A percentile compares a stretch with the other conserved stretches of the same genome.
These are phyloP conservation scores for Panicum virgatum DNA, from an alignment of 202 grass and related monocot genomes.

Conservation along the genomic window DNA sequence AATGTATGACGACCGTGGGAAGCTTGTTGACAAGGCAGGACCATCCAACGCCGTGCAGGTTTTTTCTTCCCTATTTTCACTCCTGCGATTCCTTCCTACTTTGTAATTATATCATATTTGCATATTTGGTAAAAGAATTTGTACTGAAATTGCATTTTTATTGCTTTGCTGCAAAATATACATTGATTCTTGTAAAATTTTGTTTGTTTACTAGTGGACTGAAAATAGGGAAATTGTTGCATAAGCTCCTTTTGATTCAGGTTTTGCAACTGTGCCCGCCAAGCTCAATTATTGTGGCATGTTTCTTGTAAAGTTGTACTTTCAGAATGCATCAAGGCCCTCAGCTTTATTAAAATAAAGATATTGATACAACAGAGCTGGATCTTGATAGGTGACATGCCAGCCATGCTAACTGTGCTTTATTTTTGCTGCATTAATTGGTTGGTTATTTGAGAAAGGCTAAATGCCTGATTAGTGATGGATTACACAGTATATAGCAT, in stretches of 20 bases:
- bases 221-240: neutral
- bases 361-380: neutral
- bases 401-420: neutral
- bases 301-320: neutral
- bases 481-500: neutral
- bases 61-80: conserved; percentile 5
- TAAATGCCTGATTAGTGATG: neutral
- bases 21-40: conserved; percentile 73
- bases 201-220: neutral
- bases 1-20: conserved; percentile 93
- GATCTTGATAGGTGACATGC: neutral
- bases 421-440: conserved; percentile 4
- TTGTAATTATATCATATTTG: conserved; percentile 25
- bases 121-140: neutral
- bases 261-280: neutral
- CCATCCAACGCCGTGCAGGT: conserved; percentile 96
- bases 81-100: conserved; percentile 9
- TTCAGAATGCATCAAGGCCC: neutral
- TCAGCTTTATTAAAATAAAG: conserved; percentile 1
- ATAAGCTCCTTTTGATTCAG: conserved; percentile 17
- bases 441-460: neutral
- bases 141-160: neutral
- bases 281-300: neutral
- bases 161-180: conserved; percentile 24
- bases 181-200: conserved; percentile 8